phyloP scores from a whole-genome alignment of 1,284 basidiomycete genomes.

The Veloporphyrellus conicus region DNA sequence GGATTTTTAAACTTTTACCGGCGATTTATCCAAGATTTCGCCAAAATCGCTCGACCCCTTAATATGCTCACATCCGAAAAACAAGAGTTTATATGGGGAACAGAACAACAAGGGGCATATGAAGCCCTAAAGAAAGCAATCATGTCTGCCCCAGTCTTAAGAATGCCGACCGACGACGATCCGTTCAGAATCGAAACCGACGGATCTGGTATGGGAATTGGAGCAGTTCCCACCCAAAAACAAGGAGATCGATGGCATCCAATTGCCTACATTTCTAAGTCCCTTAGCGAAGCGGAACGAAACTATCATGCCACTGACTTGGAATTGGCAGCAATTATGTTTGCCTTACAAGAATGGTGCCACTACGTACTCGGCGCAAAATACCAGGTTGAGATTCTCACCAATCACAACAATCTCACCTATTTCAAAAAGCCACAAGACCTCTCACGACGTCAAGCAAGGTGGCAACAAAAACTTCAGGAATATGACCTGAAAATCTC shows the following conservation, averaged over 20 bases:
- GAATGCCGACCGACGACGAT: too few relatives aligned
- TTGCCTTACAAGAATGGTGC: neutral
- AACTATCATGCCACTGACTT: too few relatives aligned
- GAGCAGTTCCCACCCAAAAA: neutral
- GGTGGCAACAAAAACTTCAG: too few relatives aligned
- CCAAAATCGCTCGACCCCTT: slow-evolving; percentile 33
- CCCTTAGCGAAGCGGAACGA: too few relatives aligned
- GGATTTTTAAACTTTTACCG: slow-evolving; percentile 27
- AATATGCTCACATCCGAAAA: neutral
- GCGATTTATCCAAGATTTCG: slow-evolving; percentile 40
- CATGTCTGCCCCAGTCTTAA: too few relatives aligned
- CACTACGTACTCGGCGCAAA: neutral
- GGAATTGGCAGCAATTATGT: neutral
- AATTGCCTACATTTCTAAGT: too few relatives aligned
- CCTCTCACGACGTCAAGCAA: neutral
- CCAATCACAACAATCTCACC: neutral
- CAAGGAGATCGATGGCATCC: neutral
- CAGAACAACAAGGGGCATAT: neutral
- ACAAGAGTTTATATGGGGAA: neutral
- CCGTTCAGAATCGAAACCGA: too few relatives aligned
- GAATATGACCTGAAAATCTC: too few relatives aligned
- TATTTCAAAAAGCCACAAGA: neutral
- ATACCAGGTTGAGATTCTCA: neutral
- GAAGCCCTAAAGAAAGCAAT: neutral
- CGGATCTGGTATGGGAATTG: neutral